These are phyloP conservation scores for Coemansia sp. DNA, from an alignment of 192 early-diverging fungal species.

Conservation along the genomic window DNA sequence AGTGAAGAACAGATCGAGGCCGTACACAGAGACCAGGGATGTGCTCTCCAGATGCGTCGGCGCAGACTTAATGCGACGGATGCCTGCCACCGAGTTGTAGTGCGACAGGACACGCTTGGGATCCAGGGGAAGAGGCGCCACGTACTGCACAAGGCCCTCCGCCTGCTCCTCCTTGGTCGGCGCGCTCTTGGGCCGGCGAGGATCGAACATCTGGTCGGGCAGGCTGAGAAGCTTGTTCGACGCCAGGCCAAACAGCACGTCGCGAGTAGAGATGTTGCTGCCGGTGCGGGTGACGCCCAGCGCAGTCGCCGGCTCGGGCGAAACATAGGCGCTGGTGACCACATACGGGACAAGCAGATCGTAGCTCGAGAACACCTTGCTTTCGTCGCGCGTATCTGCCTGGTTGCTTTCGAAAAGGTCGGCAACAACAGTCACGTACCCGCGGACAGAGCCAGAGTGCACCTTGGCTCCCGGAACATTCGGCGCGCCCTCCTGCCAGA, in stretches of 20 bases:
- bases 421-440: constrained; percentile 73
- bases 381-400: constrained; percentile 64
- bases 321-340: constrained; percentile 68
- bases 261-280: constrained; percentile 81
- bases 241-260: constrained; percentile 64
- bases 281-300: constrained; percentile 82
- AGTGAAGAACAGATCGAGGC: constrained; percentile 88
- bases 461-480: constrained; percentile 16
- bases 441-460: constrained; percentile 52
- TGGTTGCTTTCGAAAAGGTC: constrained; percentile 85
- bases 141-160: constrained; percentile 79
- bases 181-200: constrained; percentile 66
- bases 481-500: constrained; percentile 74
- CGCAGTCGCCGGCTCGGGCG: constrained; percentile 70
- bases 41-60: constrained; percentile 92
- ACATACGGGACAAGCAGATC: constrained; percentile 66
- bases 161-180: constrained; percentile 83
- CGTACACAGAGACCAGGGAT: constrained; percentile 81
- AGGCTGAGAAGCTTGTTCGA: constrained; percentile 45
- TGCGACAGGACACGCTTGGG: constrained; percentile 77
- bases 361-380: constrained; percentile 76
- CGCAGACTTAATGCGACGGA: constrained; percentile 64
- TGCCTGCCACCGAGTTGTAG: constrained; percentile 60
- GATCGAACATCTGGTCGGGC: constrained; percentile 69
- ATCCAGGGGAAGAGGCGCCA: constrained; percentile 67